These are phyloP conservation scores for Aureobasidium sp. DNA, from an alignment of 2,329 filamentous ascomycete genomes.

Conservation along the genomic window DNA sequence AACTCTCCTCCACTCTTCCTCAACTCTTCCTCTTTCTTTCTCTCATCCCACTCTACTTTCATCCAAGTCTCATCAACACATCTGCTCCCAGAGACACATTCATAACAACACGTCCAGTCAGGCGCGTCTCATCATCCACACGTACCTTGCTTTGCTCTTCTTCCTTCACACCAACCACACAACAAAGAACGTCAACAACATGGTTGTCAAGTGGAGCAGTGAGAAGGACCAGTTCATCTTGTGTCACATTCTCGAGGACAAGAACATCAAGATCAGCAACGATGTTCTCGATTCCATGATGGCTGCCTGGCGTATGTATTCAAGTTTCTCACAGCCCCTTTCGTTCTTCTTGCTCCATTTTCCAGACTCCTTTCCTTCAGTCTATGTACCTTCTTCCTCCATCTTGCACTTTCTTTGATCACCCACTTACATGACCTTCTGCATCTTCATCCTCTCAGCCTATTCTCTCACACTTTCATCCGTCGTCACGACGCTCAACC, in stretches of 20 bases:
- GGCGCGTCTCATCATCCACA: background rate
- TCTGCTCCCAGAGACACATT: background rate
- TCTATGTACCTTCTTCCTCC: background rate
- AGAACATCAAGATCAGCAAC: slow-evolving; percentile 6
- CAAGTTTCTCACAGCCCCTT: background rate
- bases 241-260: slow-evolving; percentile 6
- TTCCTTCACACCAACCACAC: background rate
- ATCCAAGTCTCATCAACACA: background rate
- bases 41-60: background rate
- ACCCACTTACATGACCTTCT: background rate
- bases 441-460: background rate
- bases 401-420: background rate
- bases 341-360: background rate
- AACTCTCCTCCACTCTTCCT: background rate
- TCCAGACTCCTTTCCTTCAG: background rate
- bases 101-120: background rate
- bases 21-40: background rate
- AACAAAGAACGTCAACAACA: slow-evolving; percentile 2
- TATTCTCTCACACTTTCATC: background rate
- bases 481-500: background rate
- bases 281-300: slow-evolving; percentile 7
- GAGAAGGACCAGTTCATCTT: slow-evolving; percentile 17
- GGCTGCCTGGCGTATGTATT: slow-evolving; percentile 16
- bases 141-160: background rate
- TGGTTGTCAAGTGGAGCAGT: slow-evolving; percentile 17